These are phyloP conservation scores for Mycena metata DNA, from an alignment of 768 basidiomycete species.

Conservation along the genomic window DNA sequence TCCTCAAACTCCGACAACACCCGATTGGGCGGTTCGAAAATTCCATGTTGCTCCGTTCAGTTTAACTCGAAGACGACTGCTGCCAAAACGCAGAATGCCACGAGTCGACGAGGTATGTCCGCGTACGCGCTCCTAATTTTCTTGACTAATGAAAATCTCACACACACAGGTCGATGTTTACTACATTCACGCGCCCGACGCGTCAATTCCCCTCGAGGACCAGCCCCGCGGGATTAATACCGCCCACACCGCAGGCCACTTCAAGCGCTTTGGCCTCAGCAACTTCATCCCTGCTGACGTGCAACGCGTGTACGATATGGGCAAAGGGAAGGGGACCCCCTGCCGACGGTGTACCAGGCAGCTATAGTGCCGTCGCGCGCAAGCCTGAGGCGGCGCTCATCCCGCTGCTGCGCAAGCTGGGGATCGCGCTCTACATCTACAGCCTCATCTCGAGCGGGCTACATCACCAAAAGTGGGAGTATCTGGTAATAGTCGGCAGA, in stretches of 20 bases:
- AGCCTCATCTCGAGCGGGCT: conserved; percentile 7
- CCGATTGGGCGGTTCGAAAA: too few species aligned
- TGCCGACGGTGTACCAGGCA: conserved; percentile 6
- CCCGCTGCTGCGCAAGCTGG: conserved; percentile 11
- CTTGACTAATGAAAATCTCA: too few species aligned
- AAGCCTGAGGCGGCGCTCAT: conserved; percentile 6
- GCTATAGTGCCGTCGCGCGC: conserved; percentile 4
- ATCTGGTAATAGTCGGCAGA: too few species aligned
- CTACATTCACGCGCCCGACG: conserved; percentile 8
- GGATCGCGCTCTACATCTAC: conserved; percentile 6
- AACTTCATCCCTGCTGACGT: conserved; percentile 5
- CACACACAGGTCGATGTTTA: conserved; percentile 1
- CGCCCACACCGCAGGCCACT: conserved; percentile 1
- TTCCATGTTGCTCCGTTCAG: too few species aligned
- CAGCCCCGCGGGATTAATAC: conserved; percentile 7
- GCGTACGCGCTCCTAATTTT: too few species aligned
- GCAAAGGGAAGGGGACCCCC: conserved; percentile 7
- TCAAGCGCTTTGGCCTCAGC: conserved; percentile 9
- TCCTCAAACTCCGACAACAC: too few species aligned
- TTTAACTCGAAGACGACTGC: too few species aligned
- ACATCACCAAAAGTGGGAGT: too few species aligned
- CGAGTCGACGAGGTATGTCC: too few species aligned
- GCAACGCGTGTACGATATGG: conserved; percentile 1
- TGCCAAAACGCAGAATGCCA: too few species aligned
- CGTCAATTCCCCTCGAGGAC: conserved; percentile 1